Conservation (phyloP, 257 asterid genomes). For the Datura wrightii region DNA sequence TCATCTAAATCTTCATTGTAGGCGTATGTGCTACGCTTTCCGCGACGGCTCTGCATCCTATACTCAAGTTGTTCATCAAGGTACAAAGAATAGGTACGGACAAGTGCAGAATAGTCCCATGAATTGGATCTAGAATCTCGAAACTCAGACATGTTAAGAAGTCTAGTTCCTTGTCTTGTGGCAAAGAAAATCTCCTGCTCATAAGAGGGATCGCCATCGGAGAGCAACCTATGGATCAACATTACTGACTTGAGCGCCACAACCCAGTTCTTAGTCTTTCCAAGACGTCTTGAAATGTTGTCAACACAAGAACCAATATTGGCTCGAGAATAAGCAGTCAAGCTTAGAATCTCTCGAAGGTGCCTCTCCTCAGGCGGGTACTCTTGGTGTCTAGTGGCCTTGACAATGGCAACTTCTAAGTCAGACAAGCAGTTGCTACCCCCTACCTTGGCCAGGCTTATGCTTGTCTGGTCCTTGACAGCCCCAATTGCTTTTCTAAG, state of each 20-base stretch:
- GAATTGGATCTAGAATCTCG: constrained; percentile 63
- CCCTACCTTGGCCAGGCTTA: constrained; percentile 84
- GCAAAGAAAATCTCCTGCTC: constrained; percentile 91
- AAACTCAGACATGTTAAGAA: constrained; percentile 87
- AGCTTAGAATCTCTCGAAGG: constrained; percentile 68
- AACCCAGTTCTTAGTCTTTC: constrained; percentile 85
- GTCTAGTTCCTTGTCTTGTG: constrained; percentile 86
- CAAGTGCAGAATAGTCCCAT: constrained; percentile 93
- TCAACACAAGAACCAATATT: constrained; percentile 68
- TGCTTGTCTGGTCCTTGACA: constrained; percentile 90
- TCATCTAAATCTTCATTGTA: constrained; percentile 44
- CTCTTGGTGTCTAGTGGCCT: constrained; percentile 94
- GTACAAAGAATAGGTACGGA: constrained; percentile 73
- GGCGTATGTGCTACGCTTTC: constrained; percentile 50
- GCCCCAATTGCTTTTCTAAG: constrained; percentile 86
- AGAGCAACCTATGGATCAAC: constrained; percentile 82
- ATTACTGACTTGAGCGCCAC: constrained; percentile 87
- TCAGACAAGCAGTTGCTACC: constrained; percentile 70
- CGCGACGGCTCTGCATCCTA: constrained; percentile 69
- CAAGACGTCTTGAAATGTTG: constrained; percentile 75
- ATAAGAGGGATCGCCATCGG: constrained; percentile 73
- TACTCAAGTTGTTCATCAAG: constrained; percentile 88
- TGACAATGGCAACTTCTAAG: constrained; percentile 90
- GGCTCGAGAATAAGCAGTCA: constrained; percentile 74
- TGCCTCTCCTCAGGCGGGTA: constrained; percentile 87